These are phyloP conservation scores for Casuarina glauca DNA, from an alignment of 306 rosid species.

Conservation along the genomic window DNA sequence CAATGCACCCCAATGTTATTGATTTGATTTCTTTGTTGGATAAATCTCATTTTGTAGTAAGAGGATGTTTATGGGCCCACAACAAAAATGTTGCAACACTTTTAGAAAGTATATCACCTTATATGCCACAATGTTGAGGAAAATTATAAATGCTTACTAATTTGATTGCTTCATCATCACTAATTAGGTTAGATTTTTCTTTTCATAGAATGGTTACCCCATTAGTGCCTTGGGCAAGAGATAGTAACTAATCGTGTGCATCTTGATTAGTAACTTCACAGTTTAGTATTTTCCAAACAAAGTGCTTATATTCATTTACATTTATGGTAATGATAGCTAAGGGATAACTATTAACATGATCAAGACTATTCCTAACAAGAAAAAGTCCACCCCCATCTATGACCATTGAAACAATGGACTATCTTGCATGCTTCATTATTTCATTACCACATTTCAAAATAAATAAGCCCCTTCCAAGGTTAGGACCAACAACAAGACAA, in stretches of 20 bases:
- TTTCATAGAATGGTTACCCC: constrained; percentile 77
- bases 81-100: constrained; percentile 84
- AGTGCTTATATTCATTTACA: constrained; percentile 81
- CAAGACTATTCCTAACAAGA: constrained; percentile 67
- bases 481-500: constrained; percentile 92
- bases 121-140: constrained; percentile 91
- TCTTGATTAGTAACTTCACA: constrained; percentile 60
- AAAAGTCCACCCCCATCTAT: constrained; percentile 94
- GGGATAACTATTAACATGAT: constrained; percentile 75
- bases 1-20: constrained; percentile 72
- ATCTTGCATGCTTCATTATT: constrained; percentile 76
- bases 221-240: constrained; percentile 73
- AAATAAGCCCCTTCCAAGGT: constrained; percentile 92
- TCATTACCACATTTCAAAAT: constrained; percentile 78
- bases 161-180: constrained; percentile 76
- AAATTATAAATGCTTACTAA: constrained; percentile 80
- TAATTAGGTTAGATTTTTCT: constrained; percentile 74
- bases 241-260: constrained; percentile 52
- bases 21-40: constrained; percentile 63
- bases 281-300: constrained; percentile 60
- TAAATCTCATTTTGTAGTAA: constrained; percentile 29
- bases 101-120: constrained; percentile 95
- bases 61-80: constrained; percentile 59
- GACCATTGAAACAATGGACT: constrained; percentile 64
- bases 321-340: constrained; percentile 86